Conservation (phyloP, 2,329 filamentous ascomycete genomes). For the Fusarium sp. region DNA sequence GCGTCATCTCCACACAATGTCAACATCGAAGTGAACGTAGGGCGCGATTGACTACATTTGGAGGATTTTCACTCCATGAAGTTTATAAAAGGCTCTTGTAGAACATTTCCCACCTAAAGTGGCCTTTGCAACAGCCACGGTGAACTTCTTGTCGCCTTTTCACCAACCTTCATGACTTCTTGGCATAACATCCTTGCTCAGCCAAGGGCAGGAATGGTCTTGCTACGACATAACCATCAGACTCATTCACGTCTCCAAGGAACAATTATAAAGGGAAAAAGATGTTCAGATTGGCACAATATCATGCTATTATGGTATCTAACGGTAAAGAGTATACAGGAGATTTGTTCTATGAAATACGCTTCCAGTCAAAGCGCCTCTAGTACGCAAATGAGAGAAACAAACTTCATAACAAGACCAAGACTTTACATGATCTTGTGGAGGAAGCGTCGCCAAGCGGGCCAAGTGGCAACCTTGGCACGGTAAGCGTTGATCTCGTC, state of each 20-base stretch:
- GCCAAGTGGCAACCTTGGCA: constrained; percentile 58
- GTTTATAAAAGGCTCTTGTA: neutral
- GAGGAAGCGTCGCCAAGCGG: constrained; percentile 56
- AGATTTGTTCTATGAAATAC: constrained; percentile 5
- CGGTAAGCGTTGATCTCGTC: constrained; percentile 66
- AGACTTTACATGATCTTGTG: constrained; percentile 50
- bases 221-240: neutral
- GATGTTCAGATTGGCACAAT: neutral
- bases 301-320: constrained; percentile 34
- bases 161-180: neutral
- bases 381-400: neutral
- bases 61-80: neutral
- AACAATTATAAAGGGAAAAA: neutral
- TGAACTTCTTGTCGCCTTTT: neutral
- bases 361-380: neutral
- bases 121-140: rapidly evolving
- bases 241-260: neutral
- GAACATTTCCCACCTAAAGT: neutral
- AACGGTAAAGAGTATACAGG: constrained; percentile 30
- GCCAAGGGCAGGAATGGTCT: neutral
- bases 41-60: constrained; percentile 15
- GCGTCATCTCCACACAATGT: constrained; percentile 17
- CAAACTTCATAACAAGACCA: neutral
- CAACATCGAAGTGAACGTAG: constrained; percentile 3
- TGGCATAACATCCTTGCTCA: neutral